A percentile compares a stretch with the other conserved stretches of the same genome.
Evolutionary conservation across 306 rosid species (phyloP).

Genomic region (Pterocarpus macrocarpus): DNA sequence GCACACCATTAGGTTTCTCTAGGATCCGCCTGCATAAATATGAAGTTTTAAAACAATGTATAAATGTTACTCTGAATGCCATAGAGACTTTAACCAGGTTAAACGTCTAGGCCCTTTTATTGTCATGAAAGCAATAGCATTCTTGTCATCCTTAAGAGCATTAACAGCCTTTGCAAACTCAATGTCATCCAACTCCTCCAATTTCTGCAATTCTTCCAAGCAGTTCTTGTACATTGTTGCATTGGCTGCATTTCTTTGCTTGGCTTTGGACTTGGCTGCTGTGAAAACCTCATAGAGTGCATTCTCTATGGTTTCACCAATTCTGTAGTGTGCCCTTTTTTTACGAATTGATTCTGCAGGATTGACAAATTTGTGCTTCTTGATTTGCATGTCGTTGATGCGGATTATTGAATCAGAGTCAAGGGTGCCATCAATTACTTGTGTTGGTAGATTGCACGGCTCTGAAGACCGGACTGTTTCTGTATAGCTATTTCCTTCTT

Average conservation of each 20-base stretch:
- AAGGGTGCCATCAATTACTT: slow-evolving; percentile 52
- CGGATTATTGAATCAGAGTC: slow-evolving; percentile 50
- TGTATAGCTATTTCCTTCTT: slow-evolving; percentile 57
- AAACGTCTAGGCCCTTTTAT: slow-evolving; percentile 49
- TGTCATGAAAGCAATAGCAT: slow-evolving; percentile 53
- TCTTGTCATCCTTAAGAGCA: slow-evolving; percentile 52
- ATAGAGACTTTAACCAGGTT: slow-evolving; percentile 52
- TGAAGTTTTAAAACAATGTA: not conserved
- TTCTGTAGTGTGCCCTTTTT: slow-evolving; percentile 35
- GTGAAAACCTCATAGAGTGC: slow-evolving; percentile 45
- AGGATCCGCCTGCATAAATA: not conserved
- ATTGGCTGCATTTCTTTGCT: slow-evolving; percentile 39
- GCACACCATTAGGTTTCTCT: not conserved
- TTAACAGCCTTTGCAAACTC: slow-evolving; percentile 54
- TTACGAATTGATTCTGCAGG: slow-evolving; percentile 38
- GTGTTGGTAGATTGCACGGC: slow-evolving; percentile 54
- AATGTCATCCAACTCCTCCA: slow-evolving; percentile 49
- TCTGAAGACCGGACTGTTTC: slow-evolving; percentile 54
- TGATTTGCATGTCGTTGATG: slow-evolving; percentile 34
- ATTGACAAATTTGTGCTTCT: slow-evolving; percentile 40
- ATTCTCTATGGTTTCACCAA: slow-evolving; percentile 46
- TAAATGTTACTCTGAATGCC: slow-evolving; percentile 40
- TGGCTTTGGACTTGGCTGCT: slow-evolving; percentile 45
- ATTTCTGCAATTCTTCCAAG: slow-evolving; percentile 54
- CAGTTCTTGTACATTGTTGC: slow-evolving; percentile 45